phyloP scores from a whole-genome alignment of 2,329 filamentous ascomycete species.

The Penicillium sclerotigenum region DNA sequence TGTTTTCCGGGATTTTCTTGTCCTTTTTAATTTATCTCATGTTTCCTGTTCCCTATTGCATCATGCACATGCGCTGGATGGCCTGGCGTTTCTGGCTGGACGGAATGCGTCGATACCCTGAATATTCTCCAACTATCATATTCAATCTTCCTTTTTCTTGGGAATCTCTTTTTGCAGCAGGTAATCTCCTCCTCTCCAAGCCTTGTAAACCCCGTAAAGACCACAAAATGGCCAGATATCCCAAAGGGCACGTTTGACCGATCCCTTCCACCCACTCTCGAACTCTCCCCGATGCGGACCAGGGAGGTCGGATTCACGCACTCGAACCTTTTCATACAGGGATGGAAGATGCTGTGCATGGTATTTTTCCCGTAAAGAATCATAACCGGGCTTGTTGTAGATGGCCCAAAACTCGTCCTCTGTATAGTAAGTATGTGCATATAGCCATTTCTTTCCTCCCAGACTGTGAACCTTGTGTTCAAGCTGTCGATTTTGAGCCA shows the following conservation, averaged over 20 bases:
- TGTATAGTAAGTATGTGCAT: conserved; percentile 81
- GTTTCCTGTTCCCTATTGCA: neutral
- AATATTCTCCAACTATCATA: neutral
- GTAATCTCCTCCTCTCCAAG: conserved; percentile 26
- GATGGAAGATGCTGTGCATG: conserved; percentile 34
- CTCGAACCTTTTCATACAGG: conserved; percentile 38
- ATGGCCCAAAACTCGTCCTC: conserved; percentile 50
- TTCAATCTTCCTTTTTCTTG: conserved; percentile 9
- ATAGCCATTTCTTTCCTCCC: conserved; percentile 80
- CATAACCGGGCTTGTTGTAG: conserved; percentile 41
- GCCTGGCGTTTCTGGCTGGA: neutral
- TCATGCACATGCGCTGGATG: neutral
- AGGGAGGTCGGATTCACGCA: conserved; percentile 14
- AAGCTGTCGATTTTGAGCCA: conserved; percentile 66
- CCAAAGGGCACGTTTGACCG: conserved; percentile 17
- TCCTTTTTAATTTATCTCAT: neutral
- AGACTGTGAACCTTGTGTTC: conserved; percentile 67
- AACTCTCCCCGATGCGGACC: conserved; percentile 12
- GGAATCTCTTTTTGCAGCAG: conserved; percentile 12
- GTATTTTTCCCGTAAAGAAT: conserved; percentile 40
- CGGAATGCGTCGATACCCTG: conserved; percentile 3
- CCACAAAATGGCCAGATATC: conserved; percentile 26
- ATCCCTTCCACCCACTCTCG: conserved; percentile 12
- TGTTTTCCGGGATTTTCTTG: neutral
- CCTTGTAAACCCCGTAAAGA: conserved; percentile 26